These are phyloP conservation scores for Syzygium malaccense DNA, from an alignment of 441 rosid genomes.

Conservation along the genomic window DNA sequence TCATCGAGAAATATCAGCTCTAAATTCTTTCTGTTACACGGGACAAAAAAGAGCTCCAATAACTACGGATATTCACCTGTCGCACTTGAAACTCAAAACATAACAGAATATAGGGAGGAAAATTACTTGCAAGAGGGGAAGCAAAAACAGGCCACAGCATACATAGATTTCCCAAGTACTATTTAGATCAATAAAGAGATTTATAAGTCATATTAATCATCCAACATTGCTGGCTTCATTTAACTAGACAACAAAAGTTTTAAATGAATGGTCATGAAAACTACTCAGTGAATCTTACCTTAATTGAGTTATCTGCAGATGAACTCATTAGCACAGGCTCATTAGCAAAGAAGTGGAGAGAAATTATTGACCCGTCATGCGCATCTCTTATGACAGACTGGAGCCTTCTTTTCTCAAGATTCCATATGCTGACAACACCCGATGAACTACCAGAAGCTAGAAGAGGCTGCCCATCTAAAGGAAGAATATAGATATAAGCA, in stretches of 20 bases:
- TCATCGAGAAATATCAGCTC: not conserved
- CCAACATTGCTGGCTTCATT: not conserved
- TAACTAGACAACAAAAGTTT: not conserved
- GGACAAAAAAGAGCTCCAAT: not conserved
- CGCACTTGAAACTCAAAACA: not conserved
- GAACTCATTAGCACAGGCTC: constrained; percentile 98
- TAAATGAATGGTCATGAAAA: not conserved
- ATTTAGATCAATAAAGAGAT: not conserved
- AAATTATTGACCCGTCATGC: constrained; percentile 74
- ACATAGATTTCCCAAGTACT: not conserved
- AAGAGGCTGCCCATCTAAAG: constrained; percentile 91
- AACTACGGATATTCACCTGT: not conserved
- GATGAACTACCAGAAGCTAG: constrained; percentile 92
- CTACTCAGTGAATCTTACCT: constrained; percentile 37
- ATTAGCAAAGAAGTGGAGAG: constrained; percentile 86
- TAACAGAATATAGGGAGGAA: not conserved
- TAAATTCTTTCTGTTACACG: not conserved
- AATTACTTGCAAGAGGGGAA: not conserved
- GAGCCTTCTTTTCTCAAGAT: constrained; percentile 87
- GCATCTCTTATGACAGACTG: constrained; percentile 90
- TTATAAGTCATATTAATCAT: not conserved
- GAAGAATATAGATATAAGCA: not conserved
- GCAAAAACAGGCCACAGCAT: not conserved
- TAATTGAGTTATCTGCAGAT: constrained; percentile 86
- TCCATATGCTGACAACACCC: constrained; percentile 97